Evolutionary conservation across 164 flowering plant species (phyloP), one percentile per base, ranked within the genome.

Genomic region (Vitis rotundifolia): DNA sequence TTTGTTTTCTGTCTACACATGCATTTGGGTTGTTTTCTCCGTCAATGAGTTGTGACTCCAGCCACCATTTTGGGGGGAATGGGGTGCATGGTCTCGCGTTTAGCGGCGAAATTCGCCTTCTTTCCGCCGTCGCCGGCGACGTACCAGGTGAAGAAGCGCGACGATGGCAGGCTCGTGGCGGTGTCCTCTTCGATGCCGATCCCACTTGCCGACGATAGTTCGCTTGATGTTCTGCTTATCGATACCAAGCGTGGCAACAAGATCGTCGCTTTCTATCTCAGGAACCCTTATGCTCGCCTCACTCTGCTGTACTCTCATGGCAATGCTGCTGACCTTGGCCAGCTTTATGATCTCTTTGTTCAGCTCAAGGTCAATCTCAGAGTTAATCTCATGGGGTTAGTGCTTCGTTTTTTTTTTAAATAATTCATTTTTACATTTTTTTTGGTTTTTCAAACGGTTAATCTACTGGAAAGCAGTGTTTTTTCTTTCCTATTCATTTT

Each of bases 251-350:
- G 80, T 14, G 99, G 99, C 2, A 92, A 88, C 84, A 87, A 89
- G 85, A 89, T 94, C 58, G 97, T 92, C 1, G 91, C 93, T 18
- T 89, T 94, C 66, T 92, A 86, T 68, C 71, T 92, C 48, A 87
- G 69, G 28, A 94, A 92, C 74, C 97, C 97, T 2, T 86, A 79
- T 76, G 98, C 99, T 29, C 76, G 97, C 19, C 87, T 94, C 59
- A 94, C 99, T 53, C 64, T 94, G 65, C 88, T 94, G 1, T 94
- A 92, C 77, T 92, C 98, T 6, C 98, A 94, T 83, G 98, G 98
- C 59, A 94, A 94, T 85, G 98, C 97, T 13, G 94, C 97, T 60
- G 98, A 94, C 81, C 85, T 94, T 61, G 99, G 99, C 26, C 98
- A 94, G 62, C 91, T 94, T 47, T 92, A 87, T 62, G 97, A 94